Evolutionary conservation across 2,329 filamentous ascomycete species (phyloP).

Genomic region (Arthroderma sp.): DNA sequence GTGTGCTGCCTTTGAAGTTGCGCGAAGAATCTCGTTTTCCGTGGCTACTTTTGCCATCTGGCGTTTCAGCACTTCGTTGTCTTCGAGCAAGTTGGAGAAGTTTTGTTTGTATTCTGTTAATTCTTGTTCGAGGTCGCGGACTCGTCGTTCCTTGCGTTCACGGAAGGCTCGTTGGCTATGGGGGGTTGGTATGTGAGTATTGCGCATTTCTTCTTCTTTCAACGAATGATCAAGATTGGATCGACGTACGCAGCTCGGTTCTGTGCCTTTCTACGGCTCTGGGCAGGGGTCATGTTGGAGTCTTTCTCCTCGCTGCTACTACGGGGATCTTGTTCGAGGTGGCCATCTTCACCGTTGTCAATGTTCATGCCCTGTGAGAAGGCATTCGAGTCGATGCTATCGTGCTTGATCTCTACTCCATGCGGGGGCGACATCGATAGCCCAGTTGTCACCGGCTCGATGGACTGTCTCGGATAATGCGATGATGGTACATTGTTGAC

Average conservation of each 20-base stretch:
- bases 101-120: constrained; percentile 64
- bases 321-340: neutral
- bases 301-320: constrained; percentile 45
- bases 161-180: constrained; percentile 84
- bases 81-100: constrained; percentile 58
- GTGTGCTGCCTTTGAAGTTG: constrained; percentile 49
- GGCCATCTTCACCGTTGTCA: constrained; percentile 4
- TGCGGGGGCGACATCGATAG: neutral
- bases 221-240: neutral
- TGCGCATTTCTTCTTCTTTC: constrained; percentile 1
- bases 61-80: constrained; percentile 77
- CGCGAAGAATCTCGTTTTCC: constrained; percentile 85
- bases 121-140: constrained; percentile 84
- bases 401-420: neutral
- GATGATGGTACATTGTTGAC: neutral
- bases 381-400: constrained; percentile 1
- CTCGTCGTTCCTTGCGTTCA: constrained; percentile 87
- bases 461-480: neutral
- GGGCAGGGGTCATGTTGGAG: constrained; percentile 41
- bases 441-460: neutral
- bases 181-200: neutral
- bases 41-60: constrained; percentile 74
- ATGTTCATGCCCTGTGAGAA: neutral
- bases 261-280: constrained; percentile 55
- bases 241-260: constrained; percentile 57